A percentile compares a stretch with the other conserved stretches of the same genome.
Evolutionary conservation across 208 protist genomes (phyloP).

Genomic region (Sergeia podlipaevii): DNA sequence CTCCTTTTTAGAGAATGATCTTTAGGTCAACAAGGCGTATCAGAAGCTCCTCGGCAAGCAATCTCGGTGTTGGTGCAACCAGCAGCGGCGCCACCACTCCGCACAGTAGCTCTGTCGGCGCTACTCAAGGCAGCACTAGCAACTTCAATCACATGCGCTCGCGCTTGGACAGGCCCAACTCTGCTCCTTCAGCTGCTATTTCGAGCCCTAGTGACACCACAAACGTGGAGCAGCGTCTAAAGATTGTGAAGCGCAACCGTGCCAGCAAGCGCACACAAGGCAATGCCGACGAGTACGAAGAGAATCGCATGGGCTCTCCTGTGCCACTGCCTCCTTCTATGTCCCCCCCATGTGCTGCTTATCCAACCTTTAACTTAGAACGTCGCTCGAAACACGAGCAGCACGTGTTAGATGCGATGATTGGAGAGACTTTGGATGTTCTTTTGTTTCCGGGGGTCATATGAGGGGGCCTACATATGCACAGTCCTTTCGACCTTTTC

Average conservation of each 20-base stretch:
- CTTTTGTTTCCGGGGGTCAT: conserved; percentile 40
- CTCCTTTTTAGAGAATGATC: too few species aligned
- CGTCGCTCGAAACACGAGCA: conserved; percentile 70
- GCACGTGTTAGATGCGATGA: conserved; percentile 65
- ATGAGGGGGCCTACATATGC: neutral
- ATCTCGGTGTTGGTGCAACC: too few species aligned
- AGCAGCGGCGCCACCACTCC: too few species aligned
- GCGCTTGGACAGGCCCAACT: too few species aligned
- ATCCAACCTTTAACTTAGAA: conserved; percentile 52
- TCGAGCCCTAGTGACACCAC: conserved; percentile 9
- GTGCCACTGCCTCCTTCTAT: neutral
- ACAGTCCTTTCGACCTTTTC: neutral
- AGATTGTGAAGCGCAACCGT: conserved; percentile 71
- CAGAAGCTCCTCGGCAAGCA: too few species aligned
- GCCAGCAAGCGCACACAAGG: conserved; percentile 6
- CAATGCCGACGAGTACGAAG: neutral
- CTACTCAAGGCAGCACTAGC: too few species aligned
- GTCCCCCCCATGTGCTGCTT: conserved; percentile 48
- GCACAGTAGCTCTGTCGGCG: too few species aligned
- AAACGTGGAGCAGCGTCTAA: conserved; percentile 71
- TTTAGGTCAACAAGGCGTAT: too few species aligned
- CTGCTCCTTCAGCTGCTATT: neutral
- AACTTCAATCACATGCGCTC: too few species aligned
- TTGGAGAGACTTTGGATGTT: conserved; percentile 54
- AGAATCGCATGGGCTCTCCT: conserved; percentile 2